Percentiles rank a stretch among this genome's conserved stretches.
These are phyloP conservation scores for Tremellales sp. DNA, from an alignment of 1,284 basidiomycete species.

Conservation along the genomic window DNA sequence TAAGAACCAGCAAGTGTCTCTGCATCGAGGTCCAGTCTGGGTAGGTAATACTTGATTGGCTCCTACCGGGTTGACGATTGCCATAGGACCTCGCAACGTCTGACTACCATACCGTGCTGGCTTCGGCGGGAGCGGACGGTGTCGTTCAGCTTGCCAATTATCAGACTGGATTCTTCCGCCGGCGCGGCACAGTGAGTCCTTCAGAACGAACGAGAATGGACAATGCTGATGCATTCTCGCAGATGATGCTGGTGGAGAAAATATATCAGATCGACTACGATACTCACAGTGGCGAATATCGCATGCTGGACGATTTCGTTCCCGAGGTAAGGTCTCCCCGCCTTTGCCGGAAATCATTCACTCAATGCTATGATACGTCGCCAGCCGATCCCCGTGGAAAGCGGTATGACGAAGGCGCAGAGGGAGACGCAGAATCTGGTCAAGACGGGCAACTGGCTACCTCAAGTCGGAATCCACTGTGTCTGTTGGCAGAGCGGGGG, in stretches of 20 bases:
- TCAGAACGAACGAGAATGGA: constrained; percentile 14
- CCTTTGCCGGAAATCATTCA: neutral
- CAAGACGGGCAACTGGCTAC: constrained; percentile 64
- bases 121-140: constrained; percentile 76
- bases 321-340: constrained; percentile 58
- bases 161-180: constrained; percentile 26
- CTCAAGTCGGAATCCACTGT: constrained; percentile 67
- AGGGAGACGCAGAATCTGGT: constrained; percentile 11
- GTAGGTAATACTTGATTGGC: constrained; percentile 51
- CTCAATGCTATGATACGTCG: neutral
- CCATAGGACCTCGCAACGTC: constrained; percentile 66
- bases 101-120: constrained; percentile 80
- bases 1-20: constrained; percentile 14
- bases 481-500: constrained; percentile 73
- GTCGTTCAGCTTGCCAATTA: constrained; percentile 50
- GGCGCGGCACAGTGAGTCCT: constrained; percentile 23
- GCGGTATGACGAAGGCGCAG: neutral
- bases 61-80: neutral
- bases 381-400: neutral
- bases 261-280: constrained; percentile 84
- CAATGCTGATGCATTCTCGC: constrained; percentile 6
- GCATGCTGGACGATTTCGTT: constrained; percentile 78
- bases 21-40: constrained; percentile 65
- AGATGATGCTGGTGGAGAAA: constrained; percentile 74
- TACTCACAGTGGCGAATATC: constrained; percentile 62